Base-by-base conservation (phyloP, 176 grass and related monocot species). In the Lolium rigidum region DNA sequence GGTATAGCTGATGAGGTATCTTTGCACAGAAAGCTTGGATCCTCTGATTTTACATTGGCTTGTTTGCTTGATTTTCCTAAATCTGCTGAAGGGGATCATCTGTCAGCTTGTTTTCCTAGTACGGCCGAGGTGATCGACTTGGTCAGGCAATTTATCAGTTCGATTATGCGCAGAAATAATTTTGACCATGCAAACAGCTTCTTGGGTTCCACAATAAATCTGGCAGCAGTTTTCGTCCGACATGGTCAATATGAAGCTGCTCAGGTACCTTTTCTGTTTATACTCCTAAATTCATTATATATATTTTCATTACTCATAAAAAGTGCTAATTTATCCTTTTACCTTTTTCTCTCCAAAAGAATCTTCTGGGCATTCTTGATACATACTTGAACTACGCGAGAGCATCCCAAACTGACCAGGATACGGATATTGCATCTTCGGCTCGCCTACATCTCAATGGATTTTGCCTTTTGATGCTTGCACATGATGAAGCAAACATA, bases 191-290 rank as follows among this genome's bases (percentile, higher is more conserved):
- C 28, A 61, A 76, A 81, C 54, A 84, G 74, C 75, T 94, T 90
- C 67, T 86, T 77, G 67, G 78, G 79, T 71, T 84, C 81, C 68
- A 89, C 74, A 57, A 78, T 90, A 84, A 84, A 89, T 80, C 73
- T 95, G 54, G 80, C 86, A 48, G 89, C 93, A 76, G 44, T 84
- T 86, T 76, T 98, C 46, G 65, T 95, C 80, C 75, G 67, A 43
- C 74, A 98, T 92, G 82, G 93, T 60, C 93, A 98, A 85, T 95
- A 94, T 77, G 93, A 95, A 90, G 88, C 88, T 89, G 90, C 90
- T 90, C 84, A 92, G 96, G 96, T 98, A 92, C 77, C 10, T 6
- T 61, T 77, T 89, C 60, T 22, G 44, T 67, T 46, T 74, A 38
- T 74, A 26, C 76, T 68, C 35, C 13, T 79, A 41, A 84, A 83